A percentile compares a stretch with the other conserved stretches of the same genome.
phyloP scores from a whole-genome alignment of 768 basidiomycete genomes.

The Dentipellis fragilis region DNA sequence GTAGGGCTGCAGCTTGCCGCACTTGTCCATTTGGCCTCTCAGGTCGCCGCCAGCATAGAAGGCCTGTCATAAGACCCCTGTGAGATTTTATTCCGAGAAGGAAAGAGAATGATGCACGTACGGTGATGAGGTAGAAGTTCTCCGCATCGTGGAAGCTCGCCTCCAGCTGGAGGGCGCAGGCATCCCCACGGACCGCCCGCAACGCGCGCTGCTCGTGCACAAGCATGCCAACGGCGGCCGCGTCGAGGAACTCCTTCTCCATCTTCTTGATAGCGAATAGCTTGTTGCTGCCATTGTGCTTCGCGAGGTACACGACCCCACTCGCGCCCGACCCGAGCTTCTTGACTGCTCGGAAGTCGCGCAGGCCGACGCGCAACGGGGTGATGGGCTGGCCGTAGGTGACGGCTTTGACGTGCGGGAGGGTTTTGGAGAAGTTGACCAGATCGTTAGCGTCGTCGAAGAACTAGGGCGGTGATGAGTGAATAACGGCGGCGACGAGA shows the following conservation, averaged over 20 bases:
- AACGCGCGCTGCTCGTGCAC: slow-evolving; percentile 3
- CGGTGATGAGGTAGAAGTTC: slow-evolving; percentile 8
- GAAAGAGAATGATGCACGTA: not conserved
- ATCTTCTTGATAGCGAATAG: slow-evolving; percentile 1
- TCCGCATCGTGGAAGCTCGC: slow-evolving; percentile 7
- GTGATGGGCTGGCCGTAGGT: not conserved
- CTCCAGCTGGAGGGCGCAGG: not conserved
- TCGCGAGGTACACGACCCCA: not conserved
- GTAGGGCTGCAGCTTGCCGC: not conserved
- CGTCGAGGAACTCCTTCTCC: slow-evolving; percentile 1
- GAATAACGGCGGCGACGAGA: not conserved
- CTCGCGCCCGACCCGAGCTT: slow-evolving; percentile 1
- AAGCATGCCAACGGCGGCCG: not conserved
- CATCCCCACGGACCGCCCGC: slow-evolving; percentile 1
- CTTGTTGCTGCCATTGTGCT: not conserved
- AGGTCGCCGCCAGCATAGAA: not conserved
- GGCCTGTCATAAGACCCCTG: not conserved
- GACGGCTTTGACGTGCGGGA: not conserved
- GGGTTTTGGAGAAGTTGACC: not conserved
- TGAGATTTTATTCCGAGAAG: not conserved
- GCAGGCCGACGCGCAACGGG: not conserved
- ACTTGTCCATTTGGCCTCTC: not conserved
- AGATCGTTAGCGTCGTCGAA: not conserved
- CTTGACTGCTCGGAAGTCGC: not conserved
- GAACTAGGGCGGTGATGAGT: not conserved